Conservation (phyloP, 2,329 filamentous ascomycete species). For the Falciphora oryzae region DNA sequence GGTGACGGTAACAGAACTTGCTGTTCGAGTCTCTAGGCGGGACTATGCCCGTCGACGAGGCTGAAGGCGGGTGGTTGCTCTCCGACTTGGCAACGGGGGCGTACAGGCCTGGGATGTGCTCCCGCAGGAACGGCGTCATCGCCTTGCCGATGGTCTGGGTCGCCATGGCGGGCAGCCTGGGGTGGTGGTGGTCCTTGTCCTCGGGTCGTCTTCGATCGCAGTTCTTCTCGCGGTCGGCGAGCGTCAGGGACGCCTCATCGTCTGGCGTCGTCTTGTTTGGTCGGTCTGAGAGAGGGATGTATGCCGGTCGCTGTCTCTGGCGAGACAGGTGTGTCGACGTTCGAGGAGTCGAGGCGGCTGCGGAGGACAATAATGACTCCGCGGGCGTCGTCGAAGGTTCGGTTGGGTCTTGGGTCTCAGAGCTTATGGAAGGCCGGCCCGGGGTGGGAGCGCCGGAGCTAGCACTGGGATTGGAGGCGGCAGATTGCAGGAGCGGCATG, state of each 20-base stretch:
- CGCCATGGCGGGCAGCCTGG: conserved; percentile 51
- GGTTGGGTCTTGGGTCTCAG: not conserved
- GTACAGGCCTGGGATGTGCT: conserved; percentile 86
- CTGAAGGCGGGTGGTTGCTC: conserved; percentile 16
- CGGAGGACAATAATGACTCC: not conserved
- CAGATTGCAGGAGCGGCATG: not conserved
- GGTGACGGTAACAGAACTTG: conserved; percentile 92
- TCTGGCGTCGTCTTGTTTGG: not conserved
- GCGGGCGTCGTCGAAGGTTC: not conserved
- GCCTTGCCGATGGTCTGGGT: conserved; percentile 68
- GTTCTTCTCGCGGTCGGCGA: conserved; percentile 30
- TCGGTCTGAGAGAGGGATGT: not conserved
- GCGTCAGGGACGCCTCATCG: not conserved
- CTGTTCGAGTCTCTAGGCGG: conserved; percentile 61
- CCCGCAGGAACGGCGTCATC: conserved; percentile 80
- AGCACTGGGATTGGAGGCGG: not conserved
- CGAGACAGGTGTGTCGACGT: not conserved
- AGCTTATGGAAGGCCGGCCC: not conserved
- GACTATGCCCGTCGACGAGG: conserved; percentile 29
- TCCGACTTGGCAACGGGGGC: conserved; percentile 65
- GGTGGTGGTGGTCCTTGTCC: conserved; percentile 41
- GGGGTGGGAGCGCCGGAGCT: too few species aligned
- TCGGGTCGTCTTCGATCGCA: conserved; percentile 46
- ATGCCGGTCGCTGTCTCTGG: not conserved
- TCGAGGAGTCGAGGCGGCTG: not conserved